Evolutionary conservation across 306 rosid genomes (phyloP), one percentile per base, ranked within the genome.

Genomic region (Lathyrus sativus): DNA sequence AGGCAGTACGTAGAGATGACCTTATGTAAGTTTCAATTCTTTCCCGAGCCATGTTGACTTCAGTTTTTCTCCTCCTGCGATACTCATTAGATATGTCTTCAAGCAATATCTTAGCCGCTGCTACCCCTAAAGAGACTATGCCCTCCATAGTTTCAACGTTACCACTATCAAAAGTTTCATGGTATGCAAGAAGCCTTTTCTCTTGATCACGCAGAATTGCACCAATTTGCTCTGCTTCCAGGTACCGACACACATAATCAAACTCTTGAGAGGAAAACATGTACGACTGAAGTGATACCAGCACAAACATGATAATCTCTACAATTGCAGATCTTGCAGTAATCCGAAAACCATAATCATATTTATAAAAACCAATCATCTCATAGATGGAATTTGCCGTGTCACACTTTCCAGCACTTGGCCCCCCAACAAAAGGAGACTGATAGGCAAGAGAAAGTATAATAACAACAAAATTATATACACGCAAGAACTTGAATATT

Each of bases 191-290:
- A n/a, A n/a, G n/a, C n/a, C n/a, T n/a, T n/a, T n/a, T n/a, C n/a
- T n/a, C n/a, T n/a, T n/a, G n/a, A n/a, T n/a, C n/a, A n/a, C n/a
- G n/a, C n/a, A n/a, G n/a, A n/a, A n/a, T n/a, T n/a, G n/a, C n/a
- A n/a, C n/a, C n/a, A n/a, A n/a, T n/a, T n/a, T n/a, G n/a, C 85
- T 93, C 99, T 11, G 97, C 96, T 84, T 90, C 97, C 76, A 93
- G 87, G 78, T 93, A 93, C 38, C 89, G 95, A 39, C 86, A 90
- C 54, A 93, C 88, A 42, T 90, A 79, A 72, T 93, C 92, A 72
- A 93, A 93, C 84, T 93, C 97, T 76, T 79, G 86, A 29, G 96
- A 93, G 65, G 96, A 79, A 67, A 93, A 88, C 96, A 93, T 90
- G 70, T 87, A 87, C 1, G 95, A 93, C 79, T 93, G 99, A 74